A percentile compares a stretch with the other conserved stretches of the same genome.
Evolutionary conservation across 2,329 filamentous ascomycete species (phyloP).

Genomic region (Dendryphion nanum): DNA sequence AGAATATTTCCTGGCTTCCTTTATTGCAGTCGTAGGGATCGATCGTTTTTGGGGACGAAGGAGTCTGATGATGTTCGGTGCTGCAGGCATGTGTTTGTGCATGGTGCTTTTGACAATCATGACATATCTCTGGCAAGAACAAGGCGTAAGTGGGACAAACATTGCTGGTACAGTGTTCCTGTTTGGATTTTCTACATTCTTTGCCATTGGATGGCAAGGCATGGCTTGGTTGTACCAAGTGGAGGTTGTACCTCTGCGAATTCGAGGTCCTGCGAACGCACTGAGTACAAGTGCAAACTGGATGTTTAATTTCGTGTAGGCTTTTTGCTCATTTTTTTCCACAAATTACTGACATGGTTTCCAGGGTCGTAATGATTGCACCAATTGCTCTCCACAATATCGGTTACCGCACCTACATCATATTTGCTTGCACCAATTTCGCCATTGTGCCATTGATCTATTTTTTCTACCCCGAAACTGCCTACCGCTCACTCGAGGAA

Average conservation of each 20-base stretch:
- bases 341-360: neutral
- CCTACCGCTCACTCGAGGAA: conserved; percentile 59
- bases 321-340: too few species aligned
- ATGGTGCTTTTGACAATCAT: conserved; percentile 31
- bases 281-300: conserved; percentile 88
- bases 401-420: conserved; percentile 56
- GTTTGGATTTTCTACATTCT: conserved; percentile 87
- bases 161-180: conserved; percentile 64
- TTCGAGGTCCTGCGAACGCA: conserved; percentile 82
- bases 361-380: conserved; percentile 64
- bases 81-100: conserved; percentile 32
- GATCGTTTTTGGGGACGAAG: conserved; percentile 37
- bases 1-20: conserved; percentile 36
- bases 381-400: conserved; percentile 58
- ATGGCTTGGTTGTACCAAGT: conserved; percentile 63
- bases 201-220: conserved; percentile 77
- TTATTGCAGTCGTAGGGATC: conserved; percentile 38
- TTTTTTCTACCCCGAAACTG: conserved; percentile 62
- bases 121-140: conserved; percentile 23
- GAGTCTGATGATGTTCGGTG: conserved; percentile 36
- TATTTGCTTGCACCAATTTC: conserved; percentile 56
- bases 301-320: conserved; percentile 57
- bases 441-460: conserved; percentile 56
- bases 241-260: conserved; percentile 84
- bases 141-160: conserved; percentile 18